Percentiles rank a stretch among this genome's conserved stretches.
Conservation (phyloP, 495 filamentous ascomycete species). For the Penicillium lividum region DNA sequence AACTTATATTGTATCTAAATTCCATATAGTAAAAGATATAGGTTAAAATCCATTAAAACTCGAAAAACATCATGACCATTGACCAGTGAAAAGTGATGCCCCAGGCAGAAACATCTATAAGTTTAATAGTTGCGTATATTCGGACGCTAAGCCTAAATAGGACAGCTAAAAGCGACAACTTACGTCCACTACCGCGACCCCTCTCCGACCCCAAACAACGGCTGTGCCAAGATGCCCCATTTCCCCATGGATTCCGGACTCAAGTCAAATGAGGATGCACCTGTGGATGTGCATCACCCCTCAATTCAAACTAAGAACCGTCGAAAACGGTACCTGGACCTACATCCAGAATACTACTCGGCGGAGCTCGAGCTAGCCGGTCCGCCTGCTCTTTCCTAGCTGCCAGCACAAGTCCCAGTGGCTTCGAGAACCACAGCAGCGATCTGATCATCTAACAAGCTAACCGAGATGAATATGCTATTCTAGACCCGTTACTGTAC, state of each 20-base stretch:
- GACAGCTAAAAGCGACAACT: conserved; percentile 1
- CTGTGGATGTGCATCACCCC: conserved; percentile 14
- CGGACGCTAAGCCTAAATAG: background rate
- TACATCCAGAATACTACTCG: conserved; percentile 65
- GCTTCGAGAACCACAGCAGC: conserved; percentile 12
- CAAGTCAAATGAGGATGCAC: conserved; percentile 13
- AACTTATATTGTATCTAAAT: too few species aligned
- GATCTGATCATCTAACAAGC: conserved; percentile 11
- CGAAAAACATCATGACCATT: too few species aligned
- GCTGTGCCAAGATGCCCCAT: conserved; percentile 37
- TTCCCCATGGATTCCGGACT: conserved; percentile 39
- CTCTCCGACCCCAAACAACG: conserved; percentile 12
- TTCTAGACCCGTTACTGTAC: conserved; percentile 73
- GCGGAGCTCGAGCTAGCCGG: conserved; percentile 64
- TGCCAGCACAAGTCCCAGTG: conserved; percentile 9
- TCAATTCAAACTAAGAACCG: conserved; percentile 58
- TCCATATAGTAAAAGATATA: too few species aligned
- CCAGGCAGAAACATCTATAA: too few species aligned
- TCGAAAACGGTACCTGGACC: conserved; percentile 63
- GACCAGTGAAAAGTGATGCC: too few species aligned
- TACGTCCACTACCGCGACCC: conserved; percentile 37
- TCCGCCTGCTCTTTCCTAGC: conserved; percentile 46
- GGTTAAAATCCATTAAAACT: too few species aligned
- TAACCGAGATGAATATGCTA: conserved; percentile 33
- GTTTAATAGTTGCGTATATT: background rate